Percentiles rank a stretch among this genome's conserved stretches.
Evolutionary conservation across 2,329 filamentous ascomycete species (phyloP).

Genomic region (Colletotrichum sp.): DNA sequence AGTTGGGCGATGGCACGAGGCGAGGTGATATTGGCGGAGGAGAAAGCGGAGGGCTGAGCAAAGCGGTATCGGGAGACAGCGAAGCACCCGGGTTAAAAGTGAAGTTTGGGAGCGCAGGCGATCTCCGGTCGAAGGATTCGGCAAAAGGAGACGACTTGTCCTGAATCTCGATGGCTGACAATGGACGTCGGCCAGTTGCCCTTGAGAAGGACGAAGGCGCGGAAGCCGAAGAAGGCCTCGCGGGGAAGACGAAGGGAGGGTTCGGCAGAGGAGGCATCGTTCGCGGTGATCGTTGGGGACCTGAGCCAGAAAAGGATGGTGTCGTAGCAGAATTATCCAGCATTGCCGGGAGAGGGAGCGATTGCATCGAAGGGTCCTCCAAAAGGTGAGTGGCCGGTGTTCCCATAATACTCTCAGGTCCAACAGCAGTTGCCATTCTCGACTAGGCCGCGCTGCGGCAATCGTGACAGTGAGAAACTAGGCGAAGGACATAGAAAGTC

Average conservation of each 20-base stretch:
- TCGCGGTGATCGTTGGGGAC: conserved; percentile 38
- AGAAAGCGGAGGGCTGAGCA: conserved; percentile 62
- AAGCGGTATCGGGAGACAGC: conserved; percentile 37
- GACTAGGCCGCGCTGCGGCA: conserved; percentile 54
- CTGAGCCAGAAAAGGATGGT: conserved; percentile 29
- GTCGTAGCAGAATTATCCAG: conserved; percentile 29
- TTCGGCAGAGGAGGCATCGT: conserved; percentile 58
- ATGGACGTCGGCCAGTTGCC: conserved; percentile 54
- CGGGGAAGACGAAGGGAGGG: conserved; percentile 69
- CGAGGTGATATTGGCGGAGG: conserved; percentile 49
- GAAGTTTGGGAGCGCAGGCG: conserved; percentile 57
- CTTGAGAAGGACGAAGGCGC: conserved; percentile 54
- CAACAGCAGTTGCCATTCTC: conserved; percentile 48
- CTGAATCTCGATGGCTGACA: conserved; percentile 56
- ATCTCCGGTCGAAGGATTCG: conserved; percentile 30
- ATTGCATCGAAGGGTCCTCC: conserved; percentile 25
- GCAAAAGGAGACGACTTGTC: conserved; percentile 32
- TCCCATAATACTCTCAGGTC: conserved; percentile 38
- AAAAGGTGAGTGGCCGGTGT: conserved; percentile 19
- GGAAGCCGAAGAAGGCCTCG: conserved; percentile 50
- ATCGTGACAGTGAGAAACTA: conserved; percentile 47
- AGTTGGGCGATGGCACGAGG: conserved; percentile 54
- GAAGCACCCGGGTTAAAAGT: conserved; percentile 59
- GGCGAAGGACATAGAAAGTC: conserved; percentile 43
- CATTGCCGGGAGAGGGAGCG: conserved; percentile 31